A percentile compares a stretch with the other conserved stretches of the same genome.
Evolutionary conservation across 2,329 filamentous ascomycete species (phyloP).

Genomic region (Talaromyces atroroseus): DNA sequence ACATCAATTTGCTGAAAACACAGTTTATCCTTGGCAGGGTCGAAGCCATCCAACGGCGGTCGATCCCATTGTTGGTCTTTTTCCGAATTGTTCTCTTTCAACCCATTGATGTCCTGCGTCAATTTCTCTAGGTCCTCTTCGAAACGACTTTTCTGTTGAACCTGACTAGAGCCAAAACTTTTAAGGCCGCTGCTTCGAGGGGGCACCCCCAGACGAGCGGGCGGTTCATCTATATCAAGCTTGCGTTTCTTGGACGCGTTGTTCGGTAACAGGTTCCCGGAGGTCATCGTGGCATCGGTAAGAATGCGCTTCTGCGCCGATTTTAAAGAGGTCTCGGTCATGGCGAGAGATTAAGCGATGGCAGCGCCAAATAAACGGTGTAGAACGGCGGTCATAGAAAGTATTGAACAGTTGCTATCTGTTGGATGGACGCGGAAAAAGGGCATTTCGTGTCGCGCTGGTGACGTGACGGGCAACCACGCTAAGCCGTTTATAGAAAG

Average conservation of each 20-base stretch:
- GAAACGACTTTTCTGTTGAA: slow-evolving; percentile 80
- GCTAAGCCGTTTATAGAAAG: neutral
- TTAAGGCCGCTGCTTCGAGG: slow-evolving; percentile 59
- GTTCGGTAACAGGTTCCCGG: slow-evolving; percentile 53
- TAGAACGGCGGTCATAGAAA: neutral
- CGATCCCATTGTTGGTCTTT: slow-evolving; percentile 89
- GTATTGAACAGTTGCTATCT: neutral
- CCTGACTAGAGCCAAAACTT: slow-evolving; percentile 53
- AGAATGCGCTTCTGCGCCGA: slow-evolving; percentile 66
- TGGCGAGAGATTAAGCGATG: slow-evolving; percentile 17
- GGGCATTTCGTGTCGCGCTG: slow-evolving; percentile 2
- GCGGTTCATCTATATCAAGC: slow-evolving; percentile 53
- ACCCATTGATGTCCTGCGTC: slow-evolving; percentile 80
- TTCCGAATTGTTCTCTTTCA: slow-evolving; percentile 82
- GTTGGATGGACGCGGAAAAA: neutral
- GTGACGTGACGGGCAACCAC: slow-evolving; percentile 7
- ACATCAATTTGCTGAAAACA: slow-evolving; percentile 93
- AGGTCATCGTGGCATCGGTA: slow-evolving; percentile 60
- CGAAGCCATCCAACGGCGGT: slow-evolving; percentile 56
- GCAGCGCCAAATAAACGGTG: neutral
- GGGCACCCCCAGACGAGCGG: slow-evolving; percentile 51
- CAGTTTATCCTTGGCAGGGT: slow-evolving; percentile 62
- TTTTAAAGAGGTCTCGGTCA: slow-evolving; percentile 36
- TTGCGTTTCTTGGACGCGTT: slow-evolving; percentile 72
- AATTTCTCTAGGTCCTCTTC: slow-evolving; percentile 92